phyloP scores from a whole-genome alignment of 225 moss, liverwort and hornwort genomes.

The Asterella californica region DNA sequence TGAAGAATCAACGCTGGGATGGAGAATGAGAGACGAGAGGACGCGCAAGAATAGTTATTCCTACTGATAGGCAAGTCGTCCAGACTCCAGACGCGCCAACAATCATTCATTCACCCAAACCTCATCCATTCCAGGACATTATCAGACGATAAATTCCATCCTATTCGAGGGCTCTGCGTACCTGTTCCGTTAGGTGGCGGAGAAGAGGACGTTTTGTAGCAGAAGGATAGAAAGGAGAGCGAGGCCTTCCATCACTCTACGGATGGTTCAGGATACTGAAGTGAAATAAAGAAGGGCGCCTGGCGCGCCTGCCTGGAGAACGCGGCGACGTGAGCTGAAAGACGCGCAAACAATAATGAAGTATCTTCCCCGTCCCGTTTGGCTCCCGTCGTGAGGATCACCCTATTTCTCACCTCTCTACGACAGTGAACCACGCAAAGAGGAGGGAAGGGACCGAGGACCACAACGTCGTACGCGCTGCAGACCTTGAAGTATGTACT shows the following conservation, averaged over 20 bases:
- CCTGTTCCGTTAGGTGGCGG: neutral
- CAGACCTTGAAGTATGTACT: too few species aligned
- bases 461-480: too few species aligned
- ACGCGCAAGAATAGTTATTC: neutral
- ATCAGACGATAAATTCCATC: neutral
- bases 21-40: neutral
- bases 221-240: neutral
- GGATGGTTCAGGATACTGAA: neutral
- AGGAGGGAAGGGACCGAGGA: neutral
- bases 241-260: neutral
- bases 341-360: conserved; percentile 3
- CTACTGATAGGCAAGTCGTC: neutral
- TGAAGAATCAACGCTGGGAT: neutral
- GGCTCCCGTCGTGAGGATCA: neutral
- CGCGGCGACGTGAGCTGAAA: neutral
- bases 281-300: neutral
- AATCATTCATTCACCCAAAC: neutral
- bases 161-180: neutral
- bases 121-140: neutral
- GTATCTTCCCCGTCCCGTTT: neutral
- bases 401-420: neutral
- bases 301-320: neutral
- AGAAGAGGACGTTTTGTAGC: neutral
- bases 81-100: neutral
- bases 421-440: neutral